These are phyloP conservation scores for Fraxinus greggii DNA, from an alignment of 305 asterid species.

Conservation along the genomic window DNA sequence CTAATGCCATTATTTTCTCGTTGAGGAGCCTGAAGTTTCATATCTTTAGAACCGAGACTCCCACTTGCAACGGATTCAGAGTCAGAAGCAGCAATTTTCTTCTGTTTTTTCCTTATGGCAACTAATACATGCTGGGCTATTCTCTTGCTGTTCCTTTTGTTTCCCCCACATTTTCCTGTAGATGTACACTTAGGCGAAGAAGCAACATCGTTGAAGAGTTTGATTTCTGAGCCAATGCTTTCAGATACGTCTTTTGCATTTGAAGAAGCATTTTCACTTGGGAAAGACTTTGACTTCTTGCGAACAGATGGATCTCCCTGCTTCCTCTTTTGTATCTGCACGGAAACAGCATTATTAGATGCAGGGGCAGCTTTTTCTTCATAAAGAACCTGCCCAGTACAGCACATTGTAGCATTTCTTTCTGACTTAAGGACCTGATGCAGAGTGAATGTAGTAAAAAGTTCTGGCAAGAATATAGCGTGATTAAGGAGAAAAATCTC, in stretches of 20 bases:
- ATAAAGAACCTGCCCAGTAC: slow-evolving; percentile 32
- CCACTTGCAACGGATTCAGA: slow-evolving; percentile 56
- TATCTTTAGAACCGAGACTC: slow-evolving; percentile 45
- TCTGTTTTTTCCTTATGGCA: slow-evolving; percentile 72
- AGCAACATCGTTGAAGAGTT: slow-evolving; percentile 48
- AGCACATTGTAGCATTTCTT: slow-evolving; percentile 34
- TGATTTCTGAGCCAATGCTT: slow-evolving; percentile 57
- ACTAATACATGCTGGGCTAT: slow-evolving; percentile 69
- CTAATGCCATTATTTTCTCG: slow-evolving; percentile 58
- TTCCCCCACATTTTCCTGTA: slow-evolving; percentile 46
- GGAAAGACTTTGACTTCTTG: slow-evolving; percentile 63
- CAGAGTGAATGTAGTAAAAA: slow-evolving; percentile 22
- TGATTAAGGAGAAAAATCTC: slow-evolving; percentile 6
- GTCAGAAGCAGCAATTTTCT: slow-evolving; percentile 57
- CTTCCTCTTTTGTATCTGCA: slow-evolving; percentile 54
- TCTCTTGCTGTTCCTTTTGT: slow-evolving; percentile 83
- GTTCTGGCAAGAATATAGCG: slow-evolving; percentile 11
- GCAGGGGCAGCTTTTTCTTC: slow-evolving; percentile 48
- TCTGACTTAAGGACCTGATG: slow-evolving; percentile 55
- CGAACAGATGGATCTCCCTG: slow-evolving; percentile 38
- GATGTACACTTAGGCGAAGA: slow-evolving; percentile 48
- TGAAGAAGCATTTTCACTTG: slow-evolving; percentile 68
- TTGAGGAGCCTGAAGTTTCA: slow-evolving; percentile 38
- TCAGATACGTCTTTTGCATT: slow-evolving; percentile 34
- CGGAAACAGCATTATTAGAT: slow-evolving; percentile 39